Base-by-base conservation (phyloP, 192 early-diverging fungal species). In the Paraglomus brasilianum region DNA sequence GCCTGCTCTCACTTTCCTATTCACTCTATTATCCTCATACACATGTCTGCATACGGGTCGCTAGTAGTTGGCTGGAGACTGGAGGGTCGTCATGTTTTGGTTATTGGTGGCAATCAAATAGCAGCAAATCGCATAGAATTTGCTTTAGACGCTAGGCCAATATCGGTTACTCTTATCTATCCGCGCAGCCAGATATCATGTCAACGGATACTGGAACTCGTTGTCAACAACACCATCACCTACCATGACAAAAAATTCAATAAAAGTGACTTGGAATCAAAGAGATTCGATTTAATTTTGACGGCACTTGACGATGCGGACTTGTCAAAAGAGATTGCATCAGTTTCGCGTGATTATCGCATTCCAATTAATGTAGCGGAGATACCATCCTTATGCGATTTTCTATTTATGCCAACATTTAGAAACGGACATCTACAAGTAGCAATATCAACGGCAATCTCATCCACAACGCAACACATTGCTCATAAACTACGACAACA, bases 361-460 rank as follows among this genome's bases (percentile, higher is more conserved):
- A 86, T 92, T 15, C 89, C 89, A 22, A 82, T 94, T 10, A 93
- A 94, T 64, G 87, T 90, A 11, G 85, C 92, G 0, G 92, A 92
- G 68, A 80, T 83, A 50, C 78, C 79, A 8, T 85, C 86, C 11
- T 74, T 91, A n/a, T 93, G 90, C 75, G 90, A 92, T 71, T 94
- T 94, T 78, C 83, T 81, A 69, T 88, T 94, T 74, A 84, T 91
- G 70, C 87, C 91, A 14, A 88, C 86, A 36, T 84, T 88, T 63
- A 78, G 86, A 44, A 89, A 90, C 52, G 77, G 81, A 22, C 78
- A 82, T 24, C 72, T 92, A 22, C 92, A 93, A 80, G 80, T 94
- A 24, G 91, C 89, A 0, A 87, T 93, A 24, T 88, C 88, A 14
- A 92, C 91, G 1, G 91, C 88, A 70, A 85, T 88, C 39, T 78